Percentiles rank a stretch among this genome's conserved stretches.
These are phyloP conservation scores for Starmerella stigmatis DNA, from an alignment of 805 yeast species.

Conservation along the genomic window DNA sequence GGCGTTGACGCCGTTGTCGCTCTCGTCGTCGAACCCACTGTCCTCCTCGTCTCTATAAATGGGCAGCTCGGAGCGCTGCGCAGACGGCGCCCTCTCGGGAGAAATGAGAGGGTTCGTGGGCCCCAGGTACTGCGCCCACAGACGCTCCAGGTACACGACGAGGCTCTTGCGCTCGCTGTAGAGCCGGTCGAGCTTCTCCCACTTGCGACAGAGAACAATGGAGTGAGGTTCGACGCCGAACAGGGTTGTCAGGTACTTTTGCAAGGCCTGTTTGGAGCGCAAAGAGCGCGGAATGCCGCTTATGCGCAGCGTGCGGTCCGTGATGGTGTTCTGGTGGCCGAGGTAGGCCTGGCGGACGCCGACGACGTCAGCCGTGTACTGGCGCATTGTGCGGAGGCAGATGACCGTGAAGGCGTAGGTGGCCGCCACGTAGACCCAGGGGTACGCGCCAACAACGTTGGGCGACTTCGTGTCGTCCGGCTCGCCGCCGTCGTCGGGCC, in stretches of 20 bases:
- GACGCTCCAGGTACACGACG: constrained; percentile 50
- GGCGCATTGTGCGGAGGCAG: constrained; percentile 36
- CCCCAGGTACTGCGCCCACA: constrained; percentile 62
- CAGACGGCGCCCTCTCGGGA: not conserved
- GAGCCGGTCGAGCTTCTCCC: constrained; percentile 62
- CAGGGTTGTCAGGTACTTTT: constrained; percentile 62
- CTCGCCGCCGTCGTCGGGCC: constrained; percentile 21
- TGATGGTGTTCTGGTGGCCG: constrained; percentile 77
- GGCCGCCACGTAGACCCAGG: constrained; percentile 81
- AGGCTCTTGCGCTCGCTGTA: constrained; percentile 49
- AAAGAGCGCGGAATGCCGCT: constrained; percentile 82
- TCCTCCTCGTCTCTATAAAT: not conserved
- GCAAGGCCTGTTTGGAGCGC: constrained; percentile 59
- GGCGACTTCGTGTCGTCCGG: constrained; percentile 7
- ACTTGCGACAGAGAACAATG: constrained; percentile 73
- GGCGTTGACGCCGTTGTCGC: not conserved
- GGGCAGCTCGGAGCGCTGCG: not conserved
- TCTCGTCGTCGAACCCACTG: not conserved
- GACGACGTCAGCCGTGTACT: constrained; percentile 58
- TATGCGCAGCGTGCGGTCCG: constrained; percentile 80
- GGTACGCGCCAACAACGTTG: constrained; percentile 33
- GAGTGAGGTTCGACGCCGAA: constrained; percentile 72
- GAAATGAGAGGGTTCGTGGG: constrained; percentile 22
- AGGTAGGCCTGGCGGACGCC: constrained; percentile 66
- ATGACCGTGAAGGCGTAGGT: constrained; percentile 77